These are phyloP conservation scores for Paraconiothyrium brasiliense DNA, from an alignment of 2,329 filamentous ascomycete species.

Conservation along the genomic window DNA sequence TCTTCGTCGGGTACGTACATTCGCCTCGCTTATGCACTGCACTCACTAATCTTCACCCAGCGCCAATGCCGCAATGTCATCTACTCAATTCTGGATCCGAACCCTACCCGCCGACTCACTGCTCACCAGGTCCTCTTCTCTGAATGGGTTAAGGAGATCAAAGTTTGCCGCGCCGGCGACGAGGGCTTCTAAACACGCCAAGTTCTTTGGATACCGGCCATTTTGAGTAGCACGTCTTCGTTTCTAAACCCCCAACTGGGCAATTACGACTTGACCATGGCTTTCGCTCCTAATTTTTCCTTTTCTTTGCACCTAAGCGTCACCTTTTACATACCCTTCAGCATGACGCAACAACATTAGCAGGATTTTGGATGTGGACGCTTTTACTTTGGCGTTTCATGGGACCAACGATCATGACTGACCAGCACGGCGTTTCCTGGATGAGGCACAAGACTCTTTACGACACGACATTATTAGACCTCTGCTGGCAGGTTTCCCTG, in stretches of 20 bases:
- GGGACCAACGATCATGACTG: conserved; percentile 15
- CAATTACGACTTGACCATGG: neutral
- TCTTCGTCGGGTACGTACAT: conserved; percentile 81
- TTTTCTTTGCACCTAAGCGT: conserved; percentile 40
- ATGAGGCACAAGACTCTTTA: conserved; percentile 14
- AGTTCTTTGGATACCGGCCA: neutral
- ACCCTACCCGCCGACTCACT: conserved; percentile 89
- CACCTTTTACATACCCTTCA: conserved; percentile 50
- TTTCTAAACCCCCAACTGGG: neutral
- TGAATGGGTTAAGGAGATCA: conserved; percentile 98
- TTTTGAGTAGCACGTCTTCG: conserved; percentile 21
- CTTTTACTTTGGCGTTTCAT: conserved; percentile 32
- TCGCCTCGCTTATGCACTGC: conserved; percentile 19
- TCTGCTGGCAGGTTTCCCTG: conserved; percentile 16
- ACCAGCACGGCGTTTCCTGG: conserved; percentile 25
- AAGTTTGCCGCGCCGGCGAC: conserved; percentile 94
- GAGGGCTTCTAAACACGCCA: conserved; percentile 76
- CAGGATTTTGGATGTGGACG: conserved; percentile 33
- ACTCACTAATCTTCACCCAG: conserved; percentile 59
- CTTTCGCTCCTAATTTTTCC: conserved; percentile 29
- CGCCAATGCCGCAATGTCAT: conserved; percentile 98
- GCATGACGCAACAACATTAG: conserved; percentile 47
- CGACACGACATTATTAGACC: conserved; percentile 16
- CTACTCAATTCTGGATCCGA: conserved; percentile 97
- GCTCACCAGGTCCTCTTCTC: conserved; percentile 97